Conservation (phyloP, 2,329 filamentous ascomycete genomes). For the Phialemonium atrogriseum region DNA sequence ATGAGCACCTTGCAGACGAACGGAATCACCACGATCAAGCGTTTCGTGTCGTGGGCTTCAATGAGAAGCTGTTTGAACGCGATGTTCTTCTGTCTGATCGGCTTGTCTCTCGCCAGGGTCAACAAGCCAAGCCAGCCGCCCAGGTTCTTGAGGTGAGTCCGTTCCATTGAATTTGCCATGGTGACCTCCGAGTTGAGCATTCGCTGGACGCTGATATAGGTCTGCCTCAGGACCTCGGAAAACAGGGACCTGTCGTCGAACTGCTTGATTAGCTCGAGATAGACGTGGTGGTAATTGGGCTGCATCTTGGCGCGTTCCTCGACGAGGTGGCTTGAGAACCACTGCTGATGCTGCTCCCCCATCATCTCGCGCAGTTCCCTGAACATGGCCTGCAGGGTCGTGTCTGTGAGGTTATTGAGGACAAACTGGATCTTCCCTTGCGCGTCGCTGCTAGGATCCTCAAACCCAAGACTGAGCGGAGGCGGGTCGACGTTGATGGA, state of each 20-base stretch:
- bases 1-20: slow-evolving; percentile 95
- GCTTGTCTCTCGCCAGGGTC: slow-evolving; percentile 87
- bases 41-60: slow-evolving; percentile 87
- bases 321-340: slow-evolving; percentile 93
- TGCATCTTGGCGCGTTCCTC: slow-evolving; percentile 96
- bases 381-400: slow-evolving; percentile 78
- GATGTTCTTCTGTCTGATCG: slow-evolving; percentile 92
- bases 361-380: slow-evolving; percentile 72
- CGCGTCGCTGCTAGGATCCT: slow-evolving; percentile 75
- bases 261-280: slow-evolving; percentile 78
- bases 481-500: slow-evolving; percentile 71
- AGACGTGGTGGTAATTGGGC: slow-evolving; percentile 91
- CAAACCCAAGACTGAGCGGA: slow-evolving; percentile 54
- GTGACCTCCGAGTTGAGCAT: slow-evolving; percentile 88
- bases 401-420: slow-evolving; percentile 90
- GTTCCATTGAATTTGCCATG: slow-evolving; percentile 74
- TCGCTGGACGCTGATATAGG: slow-evolving; percentile 75
- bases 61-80: slow-evolving; percentile 94
- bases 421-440: slow-evolving; percentile 95
- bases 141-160: slow-evolving; percentile 85
- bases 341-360: slow-evolving; percentile 77
- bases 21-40: slow-evolving; percentile 85
- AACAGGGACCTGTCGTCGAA: slow-evolving; percentile 74
- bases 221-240: slow-evolving; percentile 86
- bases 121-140: slow-evolving; percentile 89